These are phyloP conservation scores for Xerocomellus intermedius DNA, from an alignment of 768 basidiomycete genomes.

Conservation along the genomic window DNA sequence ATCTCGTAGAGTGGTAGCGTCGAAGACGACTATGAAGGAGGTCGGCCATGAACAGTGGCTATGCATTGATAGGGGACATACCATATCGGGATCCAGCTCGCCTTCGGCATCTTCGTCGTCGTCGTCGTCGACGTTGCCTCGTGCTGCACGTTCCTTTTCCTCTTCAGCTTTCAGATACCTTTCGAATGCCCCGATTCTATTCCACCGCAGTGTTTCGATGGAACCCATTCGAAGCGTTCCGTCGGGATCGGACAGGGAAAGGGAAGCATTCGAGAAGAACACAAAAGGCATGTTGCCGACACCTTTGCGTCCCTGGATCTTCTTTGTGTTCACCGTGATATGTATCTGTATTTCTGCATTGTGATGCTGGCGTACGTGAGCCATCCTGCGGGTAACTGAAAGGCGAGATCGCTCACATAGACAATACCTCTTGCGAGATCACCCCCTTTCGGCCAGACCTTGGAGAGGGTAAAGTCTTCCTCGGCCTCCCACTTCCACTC, in stretches of 20 bases:
- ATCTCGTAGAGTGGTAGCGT: conserved; percentile 28
- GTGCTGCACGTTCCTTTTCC: conserved; percentile 25
- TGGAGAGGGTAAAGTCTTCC: conserved; percentile 58
- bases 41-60: background rate
- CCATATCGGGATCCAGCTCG: conserved; percentile 30
- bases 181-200: conserved; percentile 28
- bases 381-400: background rate
- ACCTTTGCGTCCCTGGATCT: conserved; percentile 55
- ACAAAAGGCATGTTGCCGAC: conserved; percentile 60
- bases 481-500: conserved; percentile 71
- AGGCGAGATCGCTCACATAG: conserved; percentile 48
- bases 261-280: conserved; percentile 50
- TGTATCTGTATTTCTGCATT: conserved; percentile 52
- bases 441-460: conserved; percentile 52
- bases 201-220: conserved; percentile 30
- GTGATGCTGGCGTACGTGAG: conserved; percentile 45
- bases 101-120: conserved; percentile 26
- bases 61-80: conserved; percentile 8
- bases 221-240: conserved; percentile 22
- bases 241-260: conserved; percentile 26
- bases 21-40: conserved; percentile 22
- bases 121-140: conserved; percentile 17
- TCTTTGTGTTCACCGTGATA: conserved; percentile 56
- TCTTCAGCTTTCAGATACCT: conserved; percentile 26
- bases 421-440: conserved; percentile 50